Evolutionary conservation across 78 protist genomes (phyloP), one percentile per base, ranked within the genome.

Genomic region (Cyanophora paradoxa): DNA sequence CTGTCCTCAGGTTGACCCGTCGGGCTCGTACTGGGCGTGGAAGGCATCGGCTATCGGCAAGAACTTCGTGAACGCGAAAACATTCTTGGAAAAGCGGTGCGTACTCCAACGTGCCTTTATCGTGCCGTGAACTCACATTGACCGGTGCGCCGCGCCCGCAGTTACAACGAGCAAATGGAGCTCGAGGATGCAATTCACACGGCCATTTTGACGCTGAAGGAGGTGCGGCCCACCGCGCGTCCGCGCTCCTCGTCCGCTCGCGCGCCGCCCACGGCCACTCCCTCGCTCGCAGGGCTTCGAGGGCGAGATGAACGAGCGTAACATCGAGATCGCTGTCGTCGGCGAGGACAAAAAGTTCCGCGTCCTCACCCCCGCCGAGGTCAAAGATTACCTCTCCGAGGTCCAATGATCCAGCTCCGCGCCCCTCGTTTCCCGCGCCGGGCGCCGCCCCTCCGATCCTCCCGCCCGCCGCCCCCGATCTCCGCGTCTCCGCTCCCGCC

Each of bases 1-100:
- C 22, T n/a, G 62, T 31, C 16, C 20, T 20, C 73, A 72, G 58
- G 66, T 89, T 20, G 96, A 93, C 54, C 96, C 96, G 19, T 73
- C 93, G 1, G 99, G 99, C n/a, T 81, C 98, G 14, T 96, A 82
- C 93, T 91, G 58, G 20, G 93, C 94, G 3, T 98, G 99, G 99
- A 98, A 98, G 86, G 99, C 99, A 3, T 46, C 97, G 3, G 98
- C 99, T 19, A 93, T 97, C 64, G 99, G 99, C 68, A 93, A 94
- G 86, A 83, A 86, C 87, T 77, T 77, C 69, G 66, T 68, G 28
- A 68, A 68, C 61, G 74, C 74, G 26, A 68, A 68, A 10, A 68
- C 74, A 30, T 36, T 74, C 58, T 44, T 46, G 57, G 74, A 68
- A 61, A 68, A 68, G 74, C 33, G 74, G 52, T 44, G 52, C 10